These are phyloP conservation scores for Puccinellia tenuiflora DNA, from an alignment of 176 grass and related monocot genomes.

Conservation along the genomic window DNA sequence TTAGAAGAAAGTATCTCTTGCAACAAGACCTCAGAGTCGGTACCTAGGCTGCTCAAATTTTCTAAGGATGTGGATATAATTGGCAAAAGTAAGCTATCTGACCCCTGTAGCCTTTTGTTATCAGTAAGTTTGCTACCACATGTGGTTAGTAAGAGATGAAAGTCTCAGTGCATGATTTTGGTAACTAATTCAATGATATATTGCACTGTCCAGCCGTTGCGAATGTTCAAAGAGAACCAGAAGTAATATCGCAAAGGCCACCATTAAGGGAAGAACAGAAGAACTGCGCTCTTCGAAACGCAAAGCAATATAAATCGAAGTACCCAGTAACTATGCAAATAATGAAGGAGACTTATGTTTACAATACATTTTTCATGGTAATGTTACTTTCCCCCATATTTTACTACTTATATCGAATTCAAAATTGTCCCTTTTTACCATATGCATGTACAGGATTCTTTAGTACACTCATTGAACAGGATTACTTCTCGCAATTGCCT, in stretches of 20 bases:
- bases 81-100: conserved; percentile 35
- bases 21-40: background rate
- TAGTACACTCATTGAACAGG: background rate
- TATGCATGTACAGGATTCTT: background rate
- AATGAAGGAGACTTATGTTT: conserved; percentile 70
- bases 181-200: conserved; percentile 19
- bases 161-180: background rate
- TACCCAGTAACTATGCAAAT: conserved; percentile 38
- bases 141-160: background rate
- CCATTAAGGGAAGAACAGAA: conserved; percentile 59
- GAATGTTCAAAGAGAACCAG: conserved; percentile 36
- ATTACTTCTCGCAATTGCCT: background rate
- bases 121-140: background rate
- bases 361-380: conserved; percentile 81
- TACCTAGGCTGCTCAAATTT: background rate
- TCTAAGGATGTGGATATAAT: background rate
- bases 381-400: background rate
- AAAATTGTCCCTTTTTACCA: background rate
- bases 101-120: background rate
- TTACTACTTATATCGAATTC: background rate
- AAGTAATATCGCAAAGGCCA: conserved; percentile 54
- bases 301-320: conserved; percentile 51
- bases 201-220: conserved; percentile 31
- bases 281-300: conserved; percentile 37
- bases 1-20: background rate